A percentile compares a stretch with the other conserved stretches of the same genome.
Evolutionary conservation across 2,329 filamentous ascomycete species (phyloP).

Genomic region (Aspergillus neotritici): DNA sequence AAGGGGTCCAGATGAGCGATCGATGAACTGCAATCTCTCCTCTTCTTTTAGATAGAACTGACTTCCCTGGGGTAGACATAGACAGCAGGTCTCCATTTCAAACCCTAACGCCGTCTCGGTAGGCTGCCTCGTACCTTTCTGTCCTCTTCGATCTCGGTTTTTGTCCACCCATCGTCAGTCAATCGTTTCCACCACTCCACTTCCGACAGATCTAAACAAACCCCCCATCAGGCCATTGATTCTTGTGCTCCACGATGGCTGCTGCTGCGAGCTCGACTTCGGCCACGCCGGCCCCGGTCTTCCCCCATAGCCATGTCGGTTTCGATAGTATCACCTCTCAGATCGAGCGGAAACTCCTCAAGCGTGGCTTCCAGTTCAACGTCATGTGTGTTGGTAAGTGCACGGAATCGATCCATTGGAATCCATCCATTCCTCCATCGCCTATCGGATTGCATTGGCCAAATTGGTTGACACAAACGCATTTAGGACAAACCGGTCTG

Average conservation of each 20-base stretch:
- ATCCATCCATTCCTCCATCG: slow-evolving; percentile 3
- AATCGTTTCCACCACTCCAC: slow-evolving; percentile 10
- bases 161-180: slow-evolving; percentile 3
- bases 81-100: slow-evolving; percentile 6
- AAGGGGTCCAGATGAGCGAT: slow-evolving; percentile 15
- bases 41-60: slow-evolving; percentile 10
- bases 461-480: slow-evolving; percentile 1
- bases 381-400: slow-evolving; percentile 98
- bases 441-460: not conserved
- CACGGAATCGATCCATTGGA: too few species aligned
- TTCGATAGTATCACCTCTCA: slow-evolving; percentile 99
- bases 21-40: slow-evolving; percentile 11
- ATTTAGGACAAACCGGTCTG: slow-evolving; percentile 90
- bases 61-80: slow-evolving; percentile 10
- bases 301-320: slow-evolving; percentile 96
- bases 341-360: slow-evolving; percentile 99
- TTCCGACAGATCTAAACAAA: not conserved
- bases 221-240: not conserved
- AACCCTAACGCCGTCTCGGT: slow-evolving; percentile 7
- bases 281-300: slow-evolving; percentile 50
- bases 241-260: slow-evolving; percentile 55
- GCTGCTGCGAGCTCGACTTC: slow-evolving; percentile 55
- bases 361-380: slow-evolving; percentile 99
- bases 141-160: slow-evolving; percentile 10
- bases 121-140: slow-evolving; percentile 6